Base-by-base conservation (phyloP, 2,329 filamentous ascomycete genomes). In the Westerdykella aurantiaca region DNA sequence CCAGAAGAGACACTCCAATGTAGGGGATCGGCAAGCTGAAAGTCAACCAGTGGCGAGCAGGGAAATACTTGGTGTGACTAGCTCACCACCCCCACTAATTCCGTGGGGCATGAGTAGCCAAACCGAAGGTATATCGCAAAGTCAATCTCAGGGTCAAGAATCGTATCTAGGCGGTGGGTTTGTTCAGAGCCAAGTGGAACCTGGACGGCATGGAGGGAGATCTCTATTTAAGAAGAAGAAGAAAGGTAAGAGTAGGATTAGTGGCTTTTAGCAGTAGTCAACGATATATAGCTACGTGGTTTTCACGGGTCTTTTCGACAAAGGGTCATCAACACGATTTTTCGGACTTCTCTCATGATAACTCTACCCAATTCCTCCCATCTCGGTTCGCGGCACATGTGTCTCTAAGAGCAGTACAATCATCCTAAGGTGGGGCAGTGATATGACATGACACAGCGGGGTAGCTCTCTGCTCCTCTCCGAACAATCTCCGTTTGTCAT, bases 1-100 rank as follows among this genome's bases (percentile, higher is more conserved):
- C 12, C 69, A 73, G 51, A 59, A 61, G 16, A 61, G 67, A 6
- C 69, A 74, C 41, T 51, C 61, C 42, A 65, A 31, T 57, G 13
- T 44, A 54, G 37, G 37, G 55, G 43, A 42, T 13, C 42, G 48
- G 12, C 53, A 51, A 21, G 35, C 44, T 37, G 50, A 44, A 29
- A 63, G 53, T 34, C 61, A 63, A 42, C 47, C 56, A 2, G 23
- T 39, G n/a, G 21, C 6, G 7, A 22, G 21, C 5, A 14, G 38
- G 25, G 29, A 40, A 9, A 14, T 35, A 13, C 3, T 6, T 35
- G 33, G n/a, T 35, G n/a, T 35, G 33, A 18, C 9, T 16, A 35
- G 33, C 33, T 35, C 33, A 13, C 25, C 25, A 29, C 33, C 33
- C 3, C 33, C 33, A 18, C 10, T 3, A 3, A n/a, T 43, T 23